These are phyloP conservation scores for Nitzschia inconspicua DNA, from an alignment of 108 stramenopile genomes.

Conservation along the genomic window DNA sequence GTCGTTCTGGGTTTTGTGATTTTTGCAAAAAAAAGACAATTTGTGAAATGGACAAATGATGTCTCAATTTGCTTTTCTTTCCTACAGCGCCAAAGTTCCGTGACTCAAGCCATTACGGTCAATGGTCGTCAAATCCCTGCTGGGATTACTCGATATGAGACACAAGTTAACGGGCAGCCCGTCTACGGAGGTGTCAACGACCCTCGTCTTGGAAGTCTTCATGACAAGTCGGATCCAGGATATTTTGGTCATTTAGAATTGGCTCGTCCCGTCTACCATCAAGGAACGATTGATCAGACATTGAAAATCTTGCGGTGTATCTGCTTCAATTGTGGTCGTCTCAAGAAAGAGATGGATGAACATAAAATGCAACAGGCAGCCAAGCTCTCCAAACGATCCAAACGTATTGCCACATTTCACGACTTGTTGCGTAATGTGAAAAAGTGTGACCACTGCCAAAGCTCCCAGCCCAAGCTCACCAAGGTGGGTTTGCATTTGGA, in stretches of 20 bases:
- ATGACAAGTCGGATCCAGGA: conserved; percentile 93
- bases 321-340: conserved; percentile 89
- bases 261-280: conserved; percentile 95
- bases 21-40: background rate
- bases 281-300: conserved; percentile 89
- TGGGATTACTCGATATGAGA: conserved; percentile 89
- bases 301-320: conserved; percentile 92
- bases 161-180: conserved; percentile 89
- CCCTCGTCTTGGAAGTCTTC: conserved; percentile 91
- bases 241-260: conserved; percentile 99
- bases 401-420: conserved; percentile 84
- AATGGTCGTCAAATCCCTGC: conserved; percentile 89
- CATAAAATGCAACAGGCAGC: conserved; percentile 73
- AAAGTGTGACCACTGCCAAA: conserved; percentile 89
- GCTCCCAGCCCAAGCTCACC: conserved; percentile 77
- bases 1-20: background rate
- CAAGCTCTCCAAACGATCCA: conserved; percentile 57
- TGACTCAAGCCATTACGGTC: conserved; percentile 91
- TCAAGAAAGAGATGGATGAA: conserved; percentile 78
- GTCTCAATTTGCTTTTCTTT: background rate
- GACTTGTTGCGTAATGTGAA: conserved; percentile 78
- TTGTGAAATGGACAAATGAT: background rate
- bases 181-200: conserved; percentile 97
- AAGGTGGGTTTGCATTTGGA: conserved; percentile 85
- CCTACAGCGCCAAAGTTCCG: conserved; percentile 80